phyloP scores from a whole-genome alignment of 495 filamentous ascomycete genomes.

The Neurospora terricola region DNA sequence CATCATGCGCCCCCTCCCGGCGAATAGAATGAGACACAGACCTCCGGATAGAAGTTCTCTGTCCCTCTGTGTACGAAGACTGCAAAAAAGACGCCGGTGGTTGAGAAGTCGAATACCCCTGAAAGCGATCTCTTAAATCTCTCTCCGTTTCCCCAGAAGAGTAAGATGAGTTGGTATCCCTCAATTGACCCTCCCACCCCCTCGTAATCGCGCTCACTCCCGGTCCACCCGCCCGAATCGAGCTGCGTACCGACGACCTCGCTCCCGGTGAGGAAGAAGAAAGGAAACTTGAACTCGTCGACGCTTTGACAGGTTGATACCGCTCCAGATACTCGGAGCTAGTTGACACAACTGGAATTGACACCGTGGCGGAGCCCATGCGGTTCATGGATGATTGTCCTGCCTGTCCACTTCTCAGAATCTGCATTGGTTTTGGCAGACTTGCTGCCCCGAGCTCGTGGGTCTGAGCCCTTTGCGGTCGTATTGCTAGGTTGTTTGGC shows the following conservation, averaged over 20 bases:
- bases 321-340: conserved; percentile 7
- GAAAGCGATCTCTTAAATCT: background rate
- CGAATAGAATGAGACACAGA: background rate
- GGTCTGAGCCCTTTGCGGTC: background rate
- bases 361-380: background rate
- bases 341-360: background rate
- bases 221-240: background rate
- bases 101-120: background rate
- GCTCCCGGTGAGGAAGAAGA: background rate
- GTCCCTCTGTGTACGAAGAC: background rate
- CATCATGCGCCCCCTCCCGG: background rate
- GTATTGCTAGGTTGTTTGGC: background rate
- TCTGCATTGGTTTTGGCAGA: background rate
- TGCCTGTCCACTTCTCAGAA: background rate
- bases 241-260: background rate
- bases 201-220: background rate
- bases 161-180: background rate
- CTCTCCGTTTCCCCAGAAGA: background rate
- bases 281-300: background rate
- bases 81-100: background rate
- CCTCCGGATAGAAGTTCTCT: background rate
- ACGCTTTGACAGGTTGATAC: background rate
- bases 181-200: background rate
- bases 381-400: background rate
- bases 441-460: background rate